phyloP scores from a whole-genome alignment of 2,329 filamentous ascomycete species.

The Diaporthe velutina region DNA sequence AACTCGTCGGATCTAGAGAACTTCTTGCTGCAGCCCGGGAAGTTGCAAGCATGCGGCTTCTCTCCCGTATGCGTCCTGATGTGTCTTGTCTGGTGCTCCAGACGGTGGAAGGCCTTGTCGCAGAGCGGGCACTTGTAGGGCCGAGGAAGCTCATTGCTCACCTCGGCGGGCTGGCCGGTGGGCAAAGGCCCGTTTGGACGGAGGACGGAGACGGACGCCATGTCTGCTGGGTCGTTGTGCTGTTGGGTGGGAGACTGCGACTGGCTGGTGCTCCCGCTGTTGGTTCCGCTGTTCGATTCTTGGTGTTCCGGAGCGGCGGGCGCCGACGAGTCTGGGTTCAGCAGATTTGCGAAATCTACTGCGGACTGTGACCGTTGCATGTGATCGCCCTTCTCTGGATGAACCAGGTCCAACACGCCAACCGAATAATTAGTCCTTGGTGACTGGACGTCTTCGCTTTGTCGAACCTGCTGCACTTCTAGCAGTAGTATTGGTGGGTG shows the following conservation, averaged over 20 bases:
- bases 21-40: slow-evolving; percentile 90
- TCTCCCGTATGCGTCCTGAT: slow-evolving; percentile 98
- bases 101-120: slow-evolving; percentile 97
- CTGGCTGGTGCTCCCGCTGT: slow-evolving; percentile 41
- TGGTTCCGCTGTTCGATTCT: slow-evolving; percentile 42
- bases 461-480: slow-evolving; percentile 27
- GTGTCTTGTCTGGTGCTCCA: slow-evolving; percentile 92
- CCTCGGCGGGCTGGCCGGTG: slow-evolving; percentile 72
- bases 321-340: slow-evolving; percentile 69
- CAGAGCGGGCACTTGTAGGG: slow-evolving; percentile 99
- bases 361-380: slow-evolving; percentile 82
- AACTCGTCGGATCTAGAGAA: slow-evolving; percentile 97
- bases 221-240: slow-evolving; percentile 53
- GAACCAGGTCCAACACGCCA: slow-evolving; percentile 34
- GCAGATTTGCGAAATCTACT: slow-evolving; percentile 81
- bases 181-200: slow-evolving; percentile 74
- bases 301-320: slow-evolving; percentile 35
- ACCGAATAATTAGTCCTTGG: not conserved
- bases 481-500: slow-evolving; percentile 18
- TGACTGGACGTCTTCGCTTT: slow-evolving; percentile 14
- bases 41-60: slow-evolving; percentile 97
- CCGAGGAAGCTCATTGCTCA: slow-evolving; percentile 80
- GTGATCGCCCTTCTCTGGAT: slow-evolving; percentile 62
- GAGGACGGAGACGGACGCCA: slow-evolving; percentile 69
- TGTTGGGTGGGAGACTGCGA: slow-evolving; percentile 47